These are phyloP conservation scores for Sambucus nigra DNA, from an alignment of 129 eudicot species.

Conservation along the genomic window DNA sequence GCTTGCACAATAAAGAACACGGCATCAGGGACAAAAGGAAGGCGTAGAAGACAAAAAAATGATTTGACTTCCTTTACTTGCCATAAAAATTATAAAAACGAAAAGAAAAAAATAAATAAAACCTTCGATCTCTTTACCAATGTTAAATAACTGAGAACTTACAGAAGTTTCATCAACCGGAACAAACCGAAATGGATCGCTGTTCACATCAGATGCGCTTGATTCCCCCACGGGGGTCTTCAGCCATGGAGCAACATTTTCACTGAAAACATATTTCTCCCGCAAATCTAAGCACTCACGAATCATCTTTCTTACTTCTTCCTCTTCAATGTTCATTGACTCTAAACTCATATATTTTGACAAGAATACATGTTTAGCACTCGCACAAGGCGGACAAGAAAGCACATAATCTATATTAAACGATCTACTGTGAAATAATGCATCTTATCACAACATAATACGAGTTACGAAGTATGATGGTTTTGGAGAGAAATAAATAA, in stretches of 20 bases:
- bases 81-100: neutral
- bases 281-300: conserved; percentile 80
- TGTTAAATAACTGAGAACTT: conserved; percentile 17
- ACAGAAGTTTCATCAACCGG: conserved; percentile 85
- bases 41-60: neutral
- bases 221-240: conserved; percentile 28
- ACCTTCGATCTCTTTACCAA: neutral
- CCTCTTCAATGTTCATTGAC: conserved; percentile 69
- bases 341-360: conserved; percentile 30
- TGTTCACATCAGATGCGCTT: conserved; percentile 26
- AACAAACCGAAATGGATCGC: conserved; percentile 54
- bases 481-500: neutral
- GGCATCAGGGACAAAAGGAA: conserved; percentile 5
- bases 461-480: too few species aligned
- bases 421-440: neutral
- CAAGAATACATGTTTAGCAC: neutral
- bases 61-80: neutral
- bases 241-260: conserved; percentile 72
- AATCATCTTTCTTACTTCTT: conserved; percentile 77
- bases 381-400: neutral
- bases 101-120: conserved; percentile 8
- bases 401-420: neutral
- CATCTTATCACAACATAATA: neutral
- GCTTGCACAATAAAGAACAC: conserved; percentile 20
- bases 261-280: conserved; percentile 76